These are phyloP conservation scores for Phytophthora sansomeana DNA, from an alignment of 352 stramenopile species.

Conservation along the genomic window DNA sequence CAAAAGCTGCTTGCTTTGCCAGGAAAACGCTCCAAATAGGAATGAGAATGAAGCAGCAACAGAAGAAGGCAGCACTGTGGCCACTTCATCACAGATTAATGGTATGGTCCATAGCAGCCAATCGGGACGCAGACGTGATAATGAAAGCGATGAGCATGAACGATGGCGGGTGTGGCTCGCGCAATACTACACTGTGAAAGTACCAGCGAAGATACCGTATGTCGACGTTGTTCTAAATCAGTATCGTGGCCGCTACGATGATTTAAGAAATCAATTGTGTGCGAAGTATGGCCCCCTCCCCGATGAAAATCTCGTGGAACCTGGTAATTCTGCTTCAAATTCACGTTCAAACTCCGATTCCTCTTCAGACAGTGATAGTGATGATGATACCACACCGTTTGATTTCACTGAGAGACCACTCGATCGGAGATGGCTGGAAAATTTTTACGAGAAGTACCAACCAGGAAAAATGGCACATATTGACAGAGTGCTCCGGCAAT, in stretches of 20 bases:
- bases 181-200: constrained; percentile 58
- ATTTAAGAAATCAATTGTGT: constrained; percentile 59
- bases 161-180: constrained; percentile 53
- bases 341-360: constrained; percentile 26
- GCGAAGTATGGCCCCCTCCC: constrained; percentile 55
- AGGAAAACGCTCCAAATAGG: constrained; percentile 14
- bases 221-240: constrained; percentile 65
- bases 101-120: constrained; percentile 5
- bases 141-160: constrained; percentile 41
- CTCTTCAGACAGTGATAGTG: constrained; percentile 27
- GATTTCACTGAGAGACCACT: constrained; percentile 36
- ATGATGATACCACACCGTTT: constrained; percentile 10
- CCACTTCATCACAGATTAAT: too few relatives aligned
- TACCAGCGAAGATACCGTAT: constrained; percentile 56
- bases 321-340: constrained; percentile 1
- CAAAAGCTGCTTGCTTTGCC: constrained; percentile 25
- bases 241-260: constrained; percentile 61
- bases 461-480: constrained; percentile 56
- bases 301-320: background rate
- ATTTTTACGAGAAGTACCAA: constrained; percentile 64
- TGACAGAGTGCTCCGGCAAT: constrained; percentile 65
- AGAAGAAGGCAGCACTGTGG: background rate
- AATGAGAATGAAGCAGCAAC: background rate
- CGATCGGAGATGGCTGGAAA: constrained; percentile 57
- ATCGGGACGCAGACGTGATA: constrained; percentile 16